Percentiles rank a stretch among this genome's conserved stretches.
Conservation (phyloP, 306 rosid species). For the Trifolium fragiferum region DNA sequence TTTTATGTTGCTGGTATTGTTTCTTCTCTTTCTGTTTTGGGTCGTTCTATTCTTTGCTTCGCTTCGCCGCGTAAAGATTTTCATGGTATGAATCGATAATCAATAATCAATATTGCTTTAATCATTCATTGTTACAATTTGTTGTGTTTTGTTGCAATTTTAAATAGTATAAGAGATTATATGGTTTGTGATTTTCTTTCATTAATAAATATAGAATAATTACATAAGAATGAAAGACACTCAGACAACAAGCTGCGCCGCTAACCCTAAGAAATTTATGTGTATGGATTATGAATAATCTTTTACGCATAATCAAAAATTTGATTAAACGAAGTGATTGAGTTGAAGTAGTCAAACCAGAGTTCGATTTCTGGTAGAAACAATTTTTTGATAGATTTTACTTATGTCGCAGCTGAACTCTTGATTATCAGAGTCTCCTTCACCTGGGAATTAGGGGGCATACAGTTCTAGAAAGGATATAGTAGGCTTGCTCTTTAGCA, state of each 20-base stretch:
- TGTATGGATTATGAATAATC: background rate
- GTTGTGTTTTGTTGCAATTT: background rate
- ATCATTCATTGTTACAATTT: background rate
- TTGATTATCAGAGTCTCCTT: too few species aligned
- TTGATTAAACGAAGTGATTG: too few species aligned
- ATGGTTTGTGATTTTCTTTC: background rate
- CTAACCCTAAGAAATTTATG: background rate
- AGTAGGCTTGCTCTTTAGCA: background rate
- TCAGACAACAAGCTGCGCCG: too few species aligned
- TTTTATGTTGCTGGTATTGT: constrained; percentile 76
- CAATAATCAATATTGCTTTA: too few species aligned
- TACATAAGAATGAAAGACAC: too few species aligned
- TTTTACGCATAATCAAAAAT: too few species aligned
- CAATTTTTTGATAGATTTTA: too few species aligned
- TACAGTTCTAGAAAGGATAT: background rate
- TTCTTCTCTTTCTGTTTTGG: constrained; percentile 64
- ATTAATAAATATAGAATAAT: too few species aligned
- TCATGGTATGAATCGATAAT: constrained; percentile 51
- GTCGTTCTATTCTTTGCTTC: constrained; percentile 71
- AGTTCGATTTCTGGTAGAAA: too few species aligned
- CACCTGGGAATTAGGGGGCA: too few species aligned
- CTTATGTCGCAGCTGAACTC: too few species aligned
- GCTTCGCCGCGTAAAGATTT: constrained; percentile 68
- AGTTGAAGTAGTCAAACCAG: too few species aligned
- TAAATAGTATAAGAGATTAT: background rate